Evolutionary conservation across 192 early-diverging fungal genomes (phyloP), one percentile per base, ranked within the genome.

Genomic region (Coemansia sp.): DNA sequence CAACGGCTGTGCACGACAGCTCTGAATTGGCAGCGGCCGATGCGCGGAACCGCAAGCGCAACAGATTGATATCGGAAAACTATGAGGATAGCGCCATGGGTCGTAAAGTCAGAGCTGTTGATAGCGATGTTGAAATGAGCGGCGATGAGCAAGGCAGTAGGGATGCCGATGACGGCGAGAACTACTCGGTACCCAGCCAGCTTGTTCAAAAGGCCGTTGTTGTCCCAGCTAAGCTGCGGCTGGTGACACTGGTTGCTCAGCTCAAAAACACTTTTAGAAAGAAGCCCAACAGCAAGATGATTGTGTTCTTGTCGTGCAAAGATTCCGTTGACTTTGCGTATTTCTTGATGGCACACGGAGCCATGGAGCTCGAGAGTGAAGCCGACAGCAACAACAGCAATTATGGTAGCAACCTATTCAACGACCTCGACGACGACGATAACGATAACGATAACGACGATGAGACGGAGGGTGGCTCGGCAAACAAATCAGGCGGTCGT

Each of bases 281-380:
- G 40, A 43, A 46, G 51, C 53, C 60, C 5, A 77, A 46, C 34
- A 67, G 45, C 55, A 79, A 58, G 48, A 68, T 89, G n/a, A 87
- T 99, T 30, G 85, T 99, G n/a, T 99, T 99, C 61, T 70, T 95
- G 52, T 88, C 92, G 22, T 89, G 86, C 36, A 89, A 90, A 47
- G 97, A 96, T 60, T 81, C 92, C 3, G 94, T 97, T 23, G 94
- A 99, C 78, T 99, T 93, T 72, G 88, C 94, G 67, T 87, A 89
- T 63, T 87, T 87, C 72, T 37, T 93, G 35, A 80, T 98, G 38
- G 80, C 80, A 0, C 84, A 91, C 32, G 73, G 45, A 58, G 64
- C 57, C 61, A 72, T 27, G 45, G 58, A 45, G 46, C 52, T 44
- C 34, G 81, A 62, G 20, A 60, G 66, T 40, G 68, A 63, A 9